Conservation (phyloP, 78 protist genomes). For the Pirum gemmata region DNA sequence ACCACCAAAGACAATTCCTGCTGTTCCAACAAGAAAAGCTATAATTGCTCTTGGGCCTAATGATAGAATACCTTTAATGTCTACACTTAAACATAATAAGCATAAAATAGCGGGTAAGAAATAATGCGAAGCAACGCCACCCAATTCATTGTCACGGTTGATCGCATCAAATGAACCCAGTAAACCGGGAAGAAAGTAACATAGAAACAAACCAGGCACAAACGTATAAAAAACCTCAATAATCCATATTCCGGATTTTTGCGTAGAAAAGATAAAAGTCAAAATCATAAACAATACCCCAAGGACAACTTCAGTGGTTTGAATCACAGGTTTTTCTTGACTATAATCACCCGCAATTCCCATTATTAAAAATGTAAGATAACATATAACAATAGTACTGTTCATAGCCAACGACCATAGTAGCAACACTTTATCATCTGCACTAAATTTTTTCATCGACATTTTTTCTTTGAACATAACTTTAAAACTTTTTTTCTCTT, state of each 20-base stretch:
- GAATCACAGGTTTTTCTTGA: background rate
- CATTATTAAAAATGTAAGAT: too few species aligned
- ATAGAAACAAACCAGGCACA: background rate
- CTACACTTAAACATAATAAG: background rate
- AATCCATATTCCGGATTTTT: background rate
- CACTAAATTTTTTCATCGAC: too few species aligned
- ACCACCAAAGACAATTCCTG: background rate
- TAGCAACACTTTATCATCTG: too few species aligned
- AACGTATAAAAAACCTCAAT: background rate
- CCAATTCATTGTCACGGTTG: background rate
- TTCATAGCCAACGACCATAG: too few species aligned
- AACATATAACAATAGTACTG: too few species aligned
- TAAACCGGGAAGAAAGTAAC: background rate
- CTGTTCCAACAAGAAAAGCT: background rate
- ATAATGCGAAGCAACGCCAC: background rate
- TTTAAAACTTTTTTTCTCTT: too few species aligned
- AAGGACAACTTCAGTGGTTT: background rate
- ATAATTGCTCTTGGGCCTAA: background rate
- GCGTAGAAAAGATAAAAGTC: background rate
- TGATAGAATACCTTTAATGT: background rate
- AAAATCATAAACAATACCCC: background rate
- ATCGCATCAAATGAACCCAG: conserved; percentile 5
- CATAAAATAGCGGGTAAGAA: background rate
- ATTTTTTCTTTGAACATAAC: too few species aligned
- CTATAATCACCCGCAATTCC: too few species aligned